Base-by-base conservation (phyloP, 2,329 filamentous ascomycete genomes). In the Pseudocercospora fuligena region DNA sequence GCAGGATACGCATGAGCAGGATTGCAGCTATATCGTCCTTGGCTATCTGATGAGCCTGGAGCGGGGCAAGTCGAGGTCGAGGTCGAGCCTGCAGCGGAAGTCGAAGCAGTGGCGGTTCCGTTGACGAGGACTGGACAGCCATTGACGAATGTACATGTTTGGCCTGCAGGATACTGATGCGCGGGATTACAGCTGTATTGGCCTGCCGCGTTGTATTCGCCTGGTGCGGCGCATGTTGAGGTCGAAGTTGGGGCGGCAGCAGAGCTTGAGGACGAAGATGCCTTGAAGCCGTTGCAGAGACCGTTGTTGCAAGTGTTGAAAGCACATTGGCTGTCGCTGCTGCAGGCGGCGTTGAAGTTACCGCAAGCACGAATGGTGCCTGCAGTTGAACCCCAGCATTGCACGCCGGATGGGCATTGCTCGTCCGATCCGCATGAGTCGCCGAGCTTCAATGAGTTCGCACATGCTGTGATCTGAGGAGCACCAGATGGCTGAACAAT, bases 221-320 rank as follows among this genome's bases (percentile, higher is more conserved):
- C 63, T 9, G 58, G 53, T 29, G 63, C 56, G n/a, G 57, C 46
- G 27, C 63, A 65, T 12, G 56, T 54, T 5, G 63, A 61, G 27
- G 31, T 36, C 11, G 58, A 46, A 6, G 49, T 60, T 57, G 64
- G 51, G 31, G 33, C 27, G 14, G 63, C 54, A n/a, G 63, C 54
- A n/a, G 56, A 43, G 56, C 31, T 58, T 4, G 61, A 64, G 23
- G 63, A 47, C 5, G 65, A 54, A 2, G 66, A 63, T 19, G 67
- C 27, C 31, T 69, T 33, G 63, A 73, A 61, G 25, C 73, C 73
- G 27, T 66, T 72, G 69, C 73, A 74, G 29, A 74, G 57, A 1
- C 72, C 72, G 14, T 69, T 66, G 53, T 71, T 66, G 70, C 73
- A 74, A 14, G 71, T 72, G 60, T 74, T 74, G 68, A 57, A 69